Conservation (phyloP, 2,329 filamentous ascomycete species). For the Metarhizium anisopliae region DNA sequence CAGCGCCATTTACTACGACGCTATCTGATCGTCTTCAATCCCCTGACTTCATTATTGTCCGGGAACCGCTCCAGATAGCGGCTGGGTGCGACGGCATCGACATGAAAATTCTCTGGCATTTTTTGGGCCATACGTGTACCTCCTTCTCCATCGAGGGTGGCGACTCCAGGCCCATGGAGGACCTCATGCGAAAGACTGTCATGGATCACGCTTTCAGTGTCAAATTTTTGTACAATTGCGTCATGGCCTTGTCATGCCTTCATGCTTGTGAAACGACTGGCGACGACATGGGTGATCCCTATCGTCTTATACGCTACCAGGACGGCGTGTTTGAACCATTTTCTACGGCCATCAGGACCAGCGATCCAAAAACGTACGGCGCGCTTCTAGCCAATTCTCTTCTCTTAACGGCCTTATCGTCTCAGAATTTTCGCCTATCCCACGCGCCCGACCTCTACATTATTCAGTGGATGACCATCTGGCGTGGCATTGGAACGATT, state of each 20-base stretch:
- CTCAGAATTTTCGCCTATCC: constrained; percentile 40
- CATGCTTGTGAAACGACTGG: constrained; percentile 19
- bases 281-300: constrained; percentile 16
- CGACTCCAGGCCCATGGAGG: constrained; percentile 24
- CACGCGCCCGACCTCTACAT: constrained; percentile 37
- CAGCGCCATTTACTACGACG: background rate
- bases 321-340: constrained; percentile 41
- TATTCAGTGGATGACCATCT: constrained; percentile 47
- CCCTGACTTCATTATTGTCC: constrained; percentile 9
- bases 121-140: constrained; percentile 34
- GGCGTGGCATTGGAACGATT: constrained; percentile 43
- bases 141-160: constrained; percentile 35
- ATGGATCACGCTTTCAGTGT: constrained; percentile 41
- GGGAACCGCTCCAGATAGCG: constrained; percentile 6
- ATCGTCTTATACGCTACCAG: constrained; percentile 34
- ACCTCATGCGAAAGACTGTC: constrained; percentile 36
- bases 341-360: constrained; percentile 38
- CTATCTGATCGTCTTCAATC: no score
- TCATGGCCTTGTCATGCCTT: constrained; percentile 42
- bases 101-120: constrained; percentile 49
- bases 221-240: constrained; percentile 45
- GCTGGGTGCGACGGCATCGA: constrained; percentile 26
- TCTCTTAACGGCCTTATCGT: constrained; percentile 40
- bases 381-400: constrained; percentile 44
- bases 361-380: constrained; percentile 34